Base-by-base conservation (phyloP, 495 filamentous ascomycete species). In the Peziza echinospora region DNA sequence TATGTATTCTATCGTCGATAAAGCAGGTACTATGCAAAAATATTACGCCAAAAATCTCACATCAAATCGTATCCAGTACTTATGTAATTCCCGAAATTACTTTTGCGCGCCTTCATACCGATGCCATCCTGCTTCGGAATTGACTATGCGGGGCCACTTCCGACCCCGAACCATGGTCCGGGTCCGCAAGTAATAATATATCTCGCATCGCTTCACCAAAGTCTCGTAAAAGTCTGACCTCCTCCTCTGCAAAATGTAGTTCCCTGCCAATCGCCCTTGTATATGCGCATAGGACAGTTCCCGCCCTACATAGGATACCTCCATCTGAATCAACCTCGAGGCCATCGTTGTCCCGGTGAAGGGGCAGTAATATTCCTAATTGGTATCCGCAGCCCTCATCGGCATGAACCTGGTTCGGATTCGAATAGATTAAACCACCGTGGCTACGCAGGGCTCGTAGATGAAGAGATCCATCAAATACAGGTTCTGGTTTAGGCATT, bases 131-230 rank as follows among this genome's bases (percentile, higher is more conserved):
- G n/a, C n/a, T n/a, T n/a, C n/a, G n/a, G n/a, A n/a, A n/a, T n/a
- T n/a, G n/a, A n/a, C n/a, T n/a, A n/a, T n/a, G n/a, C n/a, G n/a
- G n/a, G n/a, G n/a, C n/a, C n/a, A n/a, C n/a, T n/a, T n/a, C n/a
- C n/a, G n/a, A n/a, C n/a, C n/a, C n/a, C n/a, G n/a, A n/a, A n/a
- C n/a, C n/a, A n/a, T n/a, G n/a, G n/a, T n/a, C n/a, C n/a, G n/a
- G n/a, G n/a, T n/a, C n/a, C n/a, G n/a, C n/a, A n/a, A n/a, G n/a
- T n/a, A 55, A 34, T 25, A 59, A 34, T 19, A 59, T 59, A 48
- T 59, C 56, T 43, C 53, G 53, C 55, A 59, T 55, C 17, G 56
- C 56, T 47, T 58, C 52, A 5, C 56, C 56, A 51, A 59, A 59
- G 46, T 59, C 56, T 22, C 48, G 47, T 43, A 59, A 30, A 24